A percentile compares a stretch with the other conserved stretches of the same genome.
phyloP scores from a whole-genome alignment of 305 asterid species.

The Solanum aculeatissimum region DNA sequence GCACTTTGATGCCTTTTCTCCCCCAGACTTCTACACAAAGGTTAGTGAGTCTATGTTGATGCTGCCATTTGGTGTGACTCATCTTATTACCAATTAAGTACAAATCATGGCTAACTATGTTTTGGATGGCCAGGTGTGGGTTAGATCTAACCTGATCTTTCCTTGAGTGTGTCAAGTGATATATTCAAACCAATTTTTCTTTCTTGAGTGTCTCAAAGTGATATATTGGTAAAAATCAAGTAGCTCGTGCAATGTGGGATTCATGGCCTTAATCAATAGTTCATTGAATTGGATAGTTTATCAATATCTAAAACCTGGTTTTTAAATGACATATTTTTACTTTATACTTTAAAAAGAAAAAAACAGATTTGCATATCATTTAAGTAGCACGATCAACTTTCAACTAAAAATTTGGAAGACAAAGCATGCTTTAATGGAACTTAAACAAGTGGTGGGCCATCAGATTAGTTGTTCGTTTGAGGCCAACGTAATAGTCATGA shows the following conservation, averaged over 20 bases:
- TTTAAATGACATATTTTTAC: neutral
- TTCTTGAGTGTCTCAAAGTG: neutral
- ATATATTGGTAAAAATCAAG: neutral
- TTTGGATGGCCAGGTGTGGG: neutral
- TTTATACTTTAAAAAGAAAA: neutral
- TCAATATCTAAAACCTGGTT: neutral
- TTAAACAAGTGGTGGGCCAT: neutral
- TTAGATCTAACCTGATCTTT: neutral
- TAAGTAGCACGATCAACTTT: neutral
- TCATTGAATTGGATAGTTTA: neutral
- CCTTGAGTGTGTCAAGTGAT: neutral
- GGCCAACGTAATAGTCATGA: neutral
- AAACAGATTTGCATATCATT: neutral
- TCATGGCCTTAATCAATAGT: neutral
- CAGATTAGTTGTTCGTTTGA: neutral
- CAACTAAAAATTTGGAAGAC: neutral
- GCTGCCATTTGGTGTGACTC: neutral
- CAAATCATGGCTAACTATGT: neutral
- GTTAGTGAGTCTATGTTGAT: constrained; percentile 15
- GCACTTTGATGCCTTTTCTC: constrained; percentile 88
- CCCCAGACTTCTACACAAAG: constrained; percentile 97
- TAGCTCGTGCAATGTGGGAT: neutral
- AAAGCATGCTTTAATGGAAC: neutral
- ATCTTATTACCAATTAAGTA: neutral
- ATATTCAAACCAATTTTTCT: neutral